Base-by-base conservation (phyloP, 306 rosid species). In the Heteromeles arbutifolia region DNA sequence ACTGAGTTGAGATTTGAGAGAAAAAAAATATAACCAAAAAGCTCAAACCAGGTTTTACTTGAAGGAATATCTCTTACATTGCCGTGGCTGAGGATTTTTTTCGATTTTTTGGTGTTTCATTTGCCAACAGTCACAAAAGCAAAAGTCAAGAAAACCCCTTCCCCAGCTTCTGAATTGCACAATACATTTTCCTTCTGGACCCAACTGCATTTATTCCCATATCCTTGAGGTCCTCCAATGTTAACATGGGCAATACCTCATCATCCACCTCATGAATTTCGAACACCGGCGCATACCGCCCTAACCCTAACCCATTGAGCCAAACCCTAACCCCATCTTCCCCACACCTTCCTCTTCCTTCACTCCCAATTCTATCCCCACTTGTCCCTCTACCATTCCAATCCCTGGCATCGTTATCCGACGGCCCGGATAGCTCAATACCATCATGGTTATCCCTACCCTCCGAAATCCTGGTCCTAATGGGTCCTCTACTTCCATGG, bases 211-310 rank as follows among this genome's bases (percentile, higher is more conserved):
- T 86, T 63, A 93, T 90, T 43, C 98, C 98, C 98, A 93, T 93
- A 69, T 91, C 97, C 82, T 93, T 91, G 72, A 93, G 97, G 86
- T 93, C 98, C 79, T 89, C 94, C 69, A 89, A 72, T 11, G 94
- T 89, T 73, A 95, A 76, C 97, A 90, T 85, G 25, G 99, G 97
- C 89, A 95, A 81, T 13, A 95, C 87, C 77, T 95, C 99, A 61
- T 92, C 97, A 82, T 95, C 98, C 28, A 95, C 98, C 79, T 95
- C 98, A 43, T 95, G 97, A 31, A 95, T 87, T 82, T 95, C 97
- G 9, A 95, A 95, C 62, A 95, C 92, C 0, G 97, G 96, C 0
- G 96, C 97, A 88, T 95, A 95, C 48, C 98, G 82, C 21, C 98
- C 84, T 76, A 95, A 82, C 18, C 99, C 97, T 54, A 95, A 80